Evolutionary conservation across 305 asterid genomes (phyloP).

Genomic region (Fraxinus nigra): DNA sequence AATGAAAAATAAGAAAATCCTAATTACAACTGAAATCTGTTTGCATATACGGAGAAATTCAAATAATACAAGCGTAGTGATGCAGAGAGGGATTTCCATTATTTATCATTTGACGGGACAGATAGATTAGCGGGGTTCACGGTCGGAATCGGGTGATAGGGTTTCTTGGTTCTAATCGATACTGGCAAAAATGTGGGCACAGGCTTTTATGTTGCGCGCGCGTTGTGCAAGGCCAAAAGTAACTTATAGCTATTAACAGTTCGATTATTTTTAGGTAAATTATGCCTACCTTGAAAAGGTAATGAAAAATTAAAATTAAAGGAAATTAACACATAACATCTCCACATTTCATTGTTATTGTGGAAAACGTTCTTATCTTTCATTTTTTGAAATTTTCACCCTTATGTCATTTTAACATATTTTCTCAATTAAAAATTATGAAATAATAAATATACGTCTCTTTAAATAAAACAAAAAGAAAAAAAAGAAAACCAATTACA

Average conservation of each 20-base stretch:
- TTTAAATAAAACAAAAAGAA: no score
- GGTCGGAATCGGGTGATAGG: conserved; percentile 18
- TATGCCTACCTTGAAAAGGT: background rate
- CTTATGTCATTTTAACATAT: no score
- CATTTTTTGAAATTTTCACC: no score
- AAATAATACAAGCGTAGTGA: conserved; percentile 4
- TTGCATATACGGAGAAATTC: conserved; percentile 1
- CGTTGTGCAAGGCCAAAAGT: background rate
- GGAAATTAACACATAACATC: no score
- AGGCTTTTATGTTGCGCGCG: background rate
- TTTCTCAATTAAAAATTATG: no score
- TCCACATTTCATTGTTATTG: no score
- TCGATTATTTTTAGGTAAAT: background rate
- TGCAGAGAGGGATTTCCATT: background rate
- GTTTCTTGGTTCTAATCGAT: conserved; percentile 18
- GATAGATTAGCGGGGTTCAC: background rate
- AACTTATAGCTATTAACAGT: no score
- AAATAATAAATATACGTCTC: no score
- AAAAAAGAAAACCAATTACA: no score
- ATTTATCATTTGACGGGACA: background rate
- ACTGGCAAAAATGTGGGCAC: background rate
- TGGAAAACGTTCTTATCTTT: no score
- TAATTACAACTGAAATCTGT: conserved; percentile 14
- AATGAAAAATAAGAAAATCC: conserved; percentile 2
- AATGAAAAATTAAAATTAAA: no score